Conservation (phyloP, 2,329 filamentous ascomycete species). For the Cordyceps tenuipes region DNA sequence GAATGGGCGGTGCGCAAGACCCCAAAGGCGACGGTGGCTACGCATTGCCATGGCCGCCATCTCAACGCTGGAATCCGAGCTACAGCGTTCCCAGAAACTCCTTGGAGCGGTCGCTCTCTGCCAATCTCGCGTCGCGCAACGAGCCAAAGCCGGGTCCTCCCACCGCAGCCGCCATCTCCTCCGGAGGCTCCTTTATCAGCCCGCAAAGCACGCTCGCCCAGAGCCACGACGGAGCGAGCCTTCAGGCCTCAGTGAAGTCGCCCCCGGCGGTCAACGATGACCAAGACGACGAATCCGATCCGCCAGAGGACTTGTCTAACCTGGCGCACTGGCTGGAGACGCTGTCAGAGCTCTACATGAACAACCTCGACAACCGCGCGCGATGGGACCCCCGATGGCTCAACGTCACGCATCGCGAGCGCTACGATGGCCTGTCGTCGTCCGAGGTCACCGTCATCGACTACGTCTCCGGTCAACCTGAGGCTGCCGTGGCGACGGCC, state of each 20-base stretch:
- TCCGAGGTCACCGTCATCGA: conserved; percentile 17
- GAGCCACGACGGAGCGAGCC: not conserved
- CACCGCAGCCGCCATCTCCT: not conserved
- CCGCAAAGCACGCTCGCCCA: conserved; percentile 7
- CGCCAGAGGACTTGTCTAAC: conserved; percentile 18
- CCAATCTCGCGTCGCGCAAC: not conserved
- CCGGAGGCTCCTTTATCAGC: not conserved
- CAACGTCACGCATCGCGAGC: conserved; percentile 19
- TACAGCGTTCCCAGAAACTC: conserved; percentile 20
- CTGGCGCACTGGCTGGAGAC: conserved; percentile 23
- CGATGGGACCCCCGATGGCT: conserved; percentile 21
- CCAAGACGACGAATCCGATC: not conserved
- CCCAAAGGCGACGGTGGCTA: conserved; percentile 13
- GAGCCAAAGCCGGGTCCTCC: conserved; percentile 6
- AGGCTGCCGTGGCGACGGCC: conserved; percentile 2
- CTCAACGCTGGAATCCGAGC: conserved; percentile 21
- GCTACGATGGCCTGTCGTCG: conserved; percentile 16
- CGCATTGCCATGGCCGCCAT: conserved; percentile 14
- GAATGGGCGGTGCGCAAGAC: not conserved
- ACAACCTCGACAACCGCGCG: conserved; percentile 20
- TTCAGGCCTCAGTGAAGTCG: not conserved
- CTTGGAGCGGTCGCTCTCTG: conserved; percentile 5
- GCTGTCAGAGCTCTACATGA: conserved; percentile 23
- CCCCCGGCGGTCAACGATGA: too few relatives aligned
- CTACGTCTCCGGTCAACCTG: conserved; percentile 15